A percentile compares a stretch with the other conserved stretches of the same genome.
Evolutionary conservation across 2,329 filamentous ascomycete species (phyloP).

Genomic region (Aspergillus aculeatus): DNA sequence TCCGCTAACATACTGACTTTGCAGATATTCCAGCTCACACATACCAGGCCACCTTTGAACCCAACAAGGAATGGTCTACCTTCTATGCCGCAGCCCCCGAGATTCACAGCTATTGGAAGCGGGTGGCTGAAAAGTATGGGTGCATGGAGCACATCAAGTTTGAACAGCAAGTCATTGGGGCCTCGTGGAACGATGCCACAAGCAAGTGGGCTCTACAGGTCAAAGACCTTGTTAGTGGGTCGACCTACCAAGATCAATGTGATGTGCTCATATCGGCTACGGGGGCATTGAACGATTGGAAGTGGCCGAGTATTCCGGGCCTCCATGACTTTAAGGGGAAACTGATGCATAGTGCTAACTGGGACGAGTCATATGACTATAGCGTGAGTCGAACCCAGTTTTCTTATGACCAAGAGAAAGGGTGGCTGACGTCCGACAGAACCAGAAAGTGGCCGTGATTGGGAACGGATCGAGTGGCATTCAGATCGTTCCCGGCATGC

Average conservation of each 20-base stretch:
- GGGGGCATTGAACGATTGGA: slow-evolving; percentile 44
- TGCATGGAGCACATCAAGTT: slow-evolving; percentile 51
- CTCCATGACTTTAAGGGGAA: slow-evolving; percentile 48
- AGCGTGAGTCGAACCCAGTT: slow-evolving; percentile 18
- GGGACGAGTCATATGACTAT: slow-evolving; percentile 41
- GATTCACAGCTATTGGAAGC: slow-evolving; percentile 51
- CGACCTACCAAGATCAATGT: slow-evolving; percentile 26
- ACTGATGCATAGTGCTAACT: slow-evolving; percentile 46
- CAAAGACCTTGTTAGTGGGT: slow-evolving; percentile 21
- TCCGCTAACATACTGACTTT: neutral
- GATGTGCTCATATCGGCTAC: slow-evolving; percentile 40
- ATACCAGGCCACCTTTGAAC: slow-evolving; percentile 54
- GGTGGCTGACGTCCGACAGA: slow-evolving; percentile 17
- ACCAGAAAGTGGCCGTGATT: slow-evolving; percentile 37
- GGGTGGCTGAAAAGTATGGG: slow-evolving; percentile 44
- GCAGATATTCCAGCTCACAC: slow-evolving; percentile 49
- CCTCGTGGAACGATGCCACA: slow-evolving; percentile 43
- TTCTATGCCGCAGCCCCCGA: slow-evolving; percentile 51
- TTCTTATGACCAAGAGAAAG: neutral
- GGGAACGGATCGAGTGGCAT: slow-evolving; percentile 44
- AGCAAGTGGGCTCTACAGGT: slow-evolving; percentile 32
- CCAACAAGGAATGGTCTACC: slow-evolving; percentile 47
- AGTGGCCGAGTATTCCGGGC: slow-evolving; percentile 49
- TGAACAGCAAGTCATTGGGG: slow-evolving; percentile 45
- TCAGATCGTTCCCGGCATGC: slow-evolving; percentile 41